Conservation (phyloP, 768 basidiomycete species). For the Lactarius hengduanensis region DNA sequence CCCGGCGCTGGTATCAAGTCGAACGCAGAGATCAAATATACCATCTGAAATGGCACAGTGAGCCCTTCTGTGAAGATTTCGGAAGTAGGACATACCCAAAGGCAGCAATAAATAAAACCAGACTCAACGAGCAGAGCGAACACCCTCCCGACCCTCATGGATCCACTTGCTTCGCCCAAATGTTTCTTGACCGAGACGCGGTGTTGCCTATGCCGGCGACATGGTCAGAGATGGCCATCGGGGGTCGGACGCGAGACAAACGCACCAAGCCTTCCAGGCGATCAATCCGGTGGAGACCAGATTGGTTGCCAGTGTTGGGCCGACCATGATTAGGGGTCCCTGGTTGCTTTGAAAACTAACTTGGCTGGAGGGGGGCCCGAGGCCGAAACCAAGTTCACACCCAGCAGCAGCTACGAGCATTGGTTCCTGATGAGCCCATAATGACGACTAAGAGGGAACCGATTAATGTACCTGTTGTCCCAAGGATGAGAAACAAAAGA, state of each 20-base stretch:
- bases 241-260: not conserved
- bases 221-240: not conserved
- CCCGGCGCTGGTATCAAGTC: no score
- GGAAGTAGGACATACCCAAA: no score
- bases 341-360: no score
- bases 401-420: not conserved
- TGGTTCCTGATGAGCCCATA: no score
- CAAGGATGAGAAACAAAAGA: not conserved
- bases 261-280: constrained; percentile 6
- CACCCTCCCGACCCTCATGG: not conserved
- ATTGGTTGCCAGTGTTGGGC: not conserved
- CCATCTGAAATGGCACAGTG: no score
- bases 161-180: constrained; percentile 1
- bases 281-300: constrained; percentile 7
- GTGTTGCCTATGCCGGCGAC: not conserved
- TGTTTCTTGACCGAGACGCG: not conserved
- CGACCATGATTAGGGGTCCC: not conserved
- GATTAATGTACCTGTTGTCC: not conserved
- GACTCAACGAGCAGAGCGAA: no score
- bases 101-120: no score
- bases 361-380: no score
- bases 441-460: no score
- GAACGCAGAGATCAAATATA: no score
- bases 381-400: not conserved
- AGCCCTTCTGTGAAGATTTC: no score